phyloP scores from a whole-genome alignment of 2,329 filamentous ascomycete genomes.

The Pleoardoris graminearum region DNA sequence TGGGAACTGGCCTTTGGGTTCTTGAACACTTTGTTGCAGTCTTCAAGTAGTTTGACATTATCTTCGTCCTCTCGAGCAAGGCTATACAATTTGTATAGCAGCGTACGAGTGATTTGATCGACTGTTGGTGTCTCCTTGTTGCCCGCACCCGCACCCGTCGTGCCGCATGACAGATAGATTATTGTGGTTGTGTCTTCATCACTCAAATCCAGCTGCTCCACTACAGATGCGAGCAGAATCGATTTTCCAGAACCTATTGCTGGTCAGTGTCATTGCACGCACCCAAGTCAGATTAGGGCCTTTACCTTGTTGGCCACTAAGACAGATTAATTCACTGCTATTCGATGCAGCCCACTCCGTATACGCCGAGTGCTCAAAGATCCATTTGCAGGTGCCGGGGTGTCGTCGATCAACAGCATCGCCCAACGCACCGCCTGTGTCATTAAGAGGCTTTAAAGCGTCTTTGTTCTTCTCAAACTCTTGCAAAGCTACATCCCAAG shows the following conservation, averaged over 20 bases:
- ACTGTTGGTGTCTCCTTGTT: background rate
- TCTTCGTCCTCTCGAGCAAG: conserved; percentile 11
- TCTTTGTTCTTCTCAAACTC: conserved; percentile 16
- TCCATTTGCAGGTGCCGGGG: conserved; percentile 5
- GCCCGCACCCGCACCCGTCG: background rate
- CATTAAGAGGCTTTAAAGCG: conserved; percentile 11
- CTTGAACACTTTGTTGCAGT: conserved; percentile 17
- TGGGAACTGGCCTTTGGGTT: conserved; percentile 13
- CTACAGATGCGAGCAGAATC: conserved; percentile 5
- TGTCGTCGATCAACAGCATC: conserved; percentile 4
- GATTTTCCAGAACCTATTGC: conserved; percentile 12
- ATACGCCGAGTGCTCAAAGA: background rate
- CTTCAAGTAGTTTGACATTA: conserved; percentile 12
- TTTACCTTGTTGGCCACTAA: conserved; percentile 1
- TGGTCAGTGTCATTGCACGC: background rate
- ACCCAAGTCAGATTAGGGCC: background rate
- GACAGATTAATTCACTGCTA: background rate
- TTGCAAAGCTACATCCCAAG: conserved; percentile 13
- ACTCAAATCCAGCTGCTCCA: conserved; percentile 5
- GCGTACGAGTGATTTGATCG: conserved; percentile 3
- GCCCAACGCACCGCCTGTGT: conserved; percentile 1
- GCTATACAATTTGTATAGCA: conserved; percentile 16
- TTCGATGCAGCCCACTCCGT: background rate
- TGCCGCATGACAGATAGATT: conserved; percentile 10
- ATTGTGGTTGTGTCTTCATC: background rate